phyloP scores from a whole-genome alignment of 768 basidiomycete species.

The Pleurotus tuber-regium region DNA sequence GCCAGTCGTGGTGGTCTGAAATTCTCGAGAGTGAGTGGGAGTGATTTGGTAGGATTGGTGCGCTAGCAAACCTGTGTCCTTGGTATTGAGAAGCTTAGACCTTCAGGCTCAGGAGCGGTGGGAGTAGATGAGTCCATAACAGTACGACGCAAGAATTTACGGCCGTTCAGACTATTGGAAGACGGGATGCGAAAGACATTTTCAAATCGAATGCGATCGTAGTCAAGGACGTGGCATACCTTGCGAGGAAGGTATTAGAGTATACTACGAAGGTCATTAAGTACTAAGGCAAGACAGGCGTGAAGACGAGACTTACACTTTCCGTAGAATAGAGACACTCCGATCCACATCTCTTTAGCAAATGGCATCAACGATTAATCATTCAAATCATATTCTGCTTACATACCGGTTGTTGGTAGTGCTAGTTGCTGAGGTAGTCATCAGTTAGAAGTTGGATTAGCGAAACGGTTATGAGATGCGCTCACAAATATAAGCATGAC shows the following conservation, averaged over 20 bases:
- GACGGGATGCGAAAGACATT: neutral
- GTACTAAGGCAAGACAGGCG: neutral
- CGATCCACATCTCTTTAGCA: neutral
- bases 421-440: neutral
- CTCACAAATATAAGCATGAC: neutral
- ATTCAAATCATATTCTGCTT: neutral
- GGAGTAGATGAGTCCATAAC: no score
- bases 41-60: no score
- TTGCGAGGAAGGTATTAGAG: neutral
- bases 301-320: neutral
- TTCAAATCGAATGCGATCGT: no score
- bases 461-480: no score
- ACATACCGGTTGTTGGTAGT: neutral
- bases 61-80: no score
- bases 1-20: no score
- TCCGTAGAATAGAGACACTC: neutral
- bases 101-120: no score
- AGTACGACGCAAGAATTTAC: neutral
- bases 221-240: no score
- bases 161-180: neutral
- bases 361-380: neutral
- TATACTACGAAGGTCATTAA: no score
- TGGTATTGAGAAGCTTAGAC: no score
- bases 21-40: no score
- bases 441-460: neutral